A percentile compares a stretch with the other conserved stretches of the same genome.
Evolutionary conservation across 2,329 filamentous ascomycete species (phyloP).

Genomic region (Pseudogymnoascus sp.): DNA sequence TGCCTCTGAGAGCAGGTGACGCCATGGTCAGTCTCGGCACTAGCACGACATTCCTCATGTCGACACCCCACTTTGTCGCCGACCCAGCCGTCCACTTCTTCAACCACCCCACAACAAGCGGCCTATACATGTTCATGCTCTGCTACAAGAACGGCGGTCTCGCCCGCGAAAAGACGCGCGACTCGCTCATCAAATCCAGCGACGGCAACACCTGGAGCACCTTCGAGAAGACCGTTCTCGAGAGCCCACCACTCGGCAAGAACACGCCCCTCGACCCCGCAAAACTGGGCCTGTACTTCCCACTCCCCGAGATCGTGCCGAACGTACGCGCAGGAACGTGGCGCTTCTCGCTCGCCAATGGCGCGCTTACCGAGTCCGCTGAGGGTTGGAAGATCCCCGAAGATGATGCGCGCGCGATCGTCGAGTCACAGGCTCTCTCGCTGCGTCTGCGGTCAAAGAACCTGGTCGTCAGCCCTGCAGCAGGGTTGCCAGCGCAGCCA

Average conservation of each 20-base stretch:
- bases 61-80: slow-evolving; percentile 82
- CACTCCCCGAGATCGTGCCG: slow-evolving; percentile 89
- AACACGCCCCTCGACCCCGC: slow-evolving; percentile 48
- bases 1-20: slow-evolving; percentile 80
- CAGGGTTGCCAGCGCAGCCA: slow-evolving; percentile 68
- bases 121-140: slow-evolving; percentile 99
- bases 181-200: slow-evolving; percentile 57
- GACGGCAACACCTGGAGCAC: slow-evolving; percentile 60
- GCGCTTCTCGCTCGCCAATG: slow-evolving; percentile 60
- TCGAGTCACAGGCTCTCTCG: slow-evolving; percentile 92
- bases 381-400: slow-evolving; percentile 47
- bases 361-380: slow-evolving; percentile 31
- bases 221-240: slow-evolving; percentile 69
- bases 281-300: slow-evolving; percentile 90
- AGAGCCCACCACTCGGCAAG: slow-evolving; percentile 63
- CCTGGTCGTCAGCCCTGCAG: slow-evolving; percentile 55
- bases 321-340: slow-evolving; percentile 81
- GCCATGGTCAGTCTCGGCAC: slow-evolving; percentile 94
- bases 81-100: slow-evolving; percentile 94
- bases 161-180: slow-evolving; percentile 81
- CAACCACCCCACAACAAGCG: slow-evolving; percentile 87
- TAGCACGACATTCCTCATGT: slow-evolving; percentile 96
- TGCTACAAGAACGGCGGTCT: slow-evolving; percentile 98
- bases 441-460: slow-evolving; percentile 77
- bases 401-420: slow-evolving; percentile 75